Evolutionary conservation across 352 stramenopile genomes (phyloP).

Genomic region (Phytophthora colocasiae): DNA sequence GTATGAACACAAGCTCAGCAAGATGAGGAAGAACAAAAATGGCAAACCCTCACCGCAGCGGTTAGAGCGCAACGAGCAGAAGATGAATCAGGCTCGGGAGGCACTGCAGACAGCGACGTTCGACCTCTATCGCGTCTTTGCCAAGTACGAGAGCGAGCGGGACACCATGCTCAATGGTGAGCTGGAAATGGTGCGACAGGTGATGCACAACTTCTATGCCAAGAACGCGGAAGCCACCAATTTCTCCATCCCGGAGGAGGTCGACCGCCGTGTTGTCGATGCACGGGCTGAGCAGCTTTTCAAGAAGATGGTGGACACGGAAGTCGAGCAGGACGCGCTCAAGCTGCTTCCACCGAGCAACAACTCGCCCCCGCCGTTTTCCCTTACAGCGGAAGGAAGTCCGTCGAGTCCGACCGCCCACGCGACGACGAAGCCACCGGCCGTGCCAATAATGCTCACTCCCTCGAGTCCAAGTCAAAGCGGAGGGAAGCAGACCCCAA

Average conservation of each 20-base stretch:
- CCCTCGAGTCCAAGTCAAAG: not conserved
- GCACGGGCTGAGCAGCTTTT: conserved; percentile 63
- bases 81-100: conserved; percentile 52
- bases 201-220: conserved; percentile 82
- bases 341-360: conserved; percentile 31
- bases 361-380: conserved; percentile 7
- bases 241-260: conserved; percentile 65
- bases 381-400: conserved; percentile 8
- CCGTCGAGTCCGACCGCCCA: conserved; percentile 15
- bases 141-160: conserved; percentile 80
- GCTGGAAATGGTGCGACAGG: conserved; percentile 81
- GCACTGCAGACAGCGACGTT: conserved; percentile 62
- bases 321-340: conserved; percentile 46
- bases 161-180: conserved; percentile 83
- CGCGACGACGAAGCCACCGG: conserved; percentile 11
- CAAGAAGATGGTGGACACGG: conserved; percentile 65
- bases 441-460: conserved; percentile 11
- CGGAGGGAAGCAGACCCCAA: conserved; percentile 21
- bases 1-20: conserved; percentile 63
- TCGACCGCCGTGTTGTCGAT: conserved; percentile 58
- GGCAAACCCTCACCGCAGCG: conserved; percentile 17
- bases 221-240: conserved; percentile 77
- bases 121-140: conserved; percentile 77
- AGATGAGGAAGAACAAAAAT: conserved; percentile 38
- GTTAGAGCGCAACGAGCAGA: conserved; percentile 67